Evolutionary conservation across 352 stramenopile genomes (phyloP).

Genomic region (Pythium phragmiticola): DNA sequence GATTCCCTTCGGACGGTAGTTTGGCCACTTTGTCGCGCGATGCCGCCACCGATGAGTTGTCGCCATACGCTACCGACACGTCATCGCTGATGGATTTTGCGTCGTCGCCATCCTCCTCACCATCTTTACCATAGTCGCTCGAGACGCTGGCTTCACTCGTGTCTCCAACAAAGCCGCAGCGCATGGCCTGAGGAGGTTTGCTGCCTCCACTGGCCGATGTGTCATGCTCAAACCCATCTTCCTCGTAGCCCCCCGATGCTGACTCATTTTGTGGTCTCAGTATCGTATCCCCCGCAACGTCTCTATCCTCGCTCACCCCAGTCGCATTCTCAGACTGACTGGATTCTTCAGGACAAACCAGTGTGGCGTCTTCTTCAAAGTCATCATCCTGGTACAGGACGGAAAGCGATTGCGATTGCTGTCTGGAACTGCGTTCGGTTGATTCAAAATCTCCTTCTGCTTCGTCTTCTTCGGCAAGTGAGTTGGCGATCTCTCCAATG

Average conservation of each 20-base stretch:
- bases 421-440: neutral
- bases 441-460: conserved; percentile 2
- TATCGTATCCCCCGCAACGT: neutral
- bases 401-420: conserved; percentile 3
- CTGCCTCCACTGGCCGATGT: neutral
- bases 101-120: neutral
- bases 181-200: neutral
- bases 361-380: conserved; percentile 18
- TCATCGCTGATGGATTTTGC: neutral
- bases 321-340: neutral
- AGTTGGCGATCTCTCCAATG: neutral
- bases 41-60: neutral
- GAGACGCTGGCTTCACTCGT: conserved; percentile 3
- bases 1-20: too few relatives aligned
- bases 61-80: neutral
- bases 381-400: conserved; percentile 14
- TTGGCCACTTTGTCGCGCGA: neutral
- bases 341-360: neutral
- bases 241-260: conserved; percentile 8
- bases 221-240: conserved; percentile 48
- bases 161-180: neutral
- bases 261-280: neutral
- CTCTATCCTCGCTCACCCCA: neutral
- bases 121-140: neutral
- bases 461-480: conserved; percentile 4